Percentiles rank a stretch among this genome's conserved stretches.
phyloP scores from a whole-genome alignment of 2,329 filamentous ascomycete genomes.

The Claviceps digitariae region DNA sequence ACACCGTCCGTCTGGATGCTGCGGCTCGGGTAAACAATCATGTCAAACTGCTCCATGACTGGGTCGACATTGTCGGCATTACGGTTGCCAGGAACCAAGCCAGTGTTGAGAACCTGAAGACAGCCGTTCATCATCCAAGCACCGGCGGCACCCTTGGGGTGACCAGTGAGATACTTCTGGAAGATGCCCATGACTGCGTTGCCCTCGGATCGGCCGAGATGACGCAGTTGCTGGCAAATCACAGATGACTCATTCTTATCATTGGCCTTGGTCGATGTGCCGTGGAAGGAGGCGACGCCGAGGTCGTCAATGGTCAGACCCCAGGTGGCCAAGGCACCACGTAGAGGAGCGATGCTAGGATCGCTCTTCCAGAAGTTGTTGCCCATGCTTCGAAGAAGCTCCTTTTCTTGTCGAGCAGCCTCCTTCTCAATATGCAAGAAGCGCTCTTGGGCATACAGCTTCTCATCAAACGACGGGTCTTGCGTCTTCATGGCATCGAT shows the following conservation, averaged over 20 bases:
- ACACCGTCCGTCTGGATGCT: conserved; percentile 94
- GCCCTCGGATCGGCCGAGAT: conserved; percentile 90
- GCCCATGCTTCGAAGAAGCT: conserved; percentile 80
- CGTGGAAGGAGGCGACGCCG: conserved; percentile 93
- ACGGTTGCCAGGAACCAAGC: conserved; percentile 89
- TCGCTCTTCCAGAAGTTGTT: conserved; percentile 99
- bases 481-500: conserved; percentile 80
- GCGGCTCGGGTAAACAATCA: conserved; percentile 92
- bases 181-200: conserved; percentile 95
- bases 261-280: conserved; percentile 95
- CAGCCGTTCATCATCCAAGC: conserved; percentile 99
- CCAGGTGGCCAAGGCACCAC: conserved; percentile 94
- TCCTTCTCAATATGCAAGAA: conserved; percentile 74
- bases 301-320: conserved; percentile 95
- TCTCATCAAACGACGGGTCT: conserved; percentile 59
- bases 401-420: conserved; percentile 80
- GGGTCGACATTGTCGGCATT: conserved; percentile 97
- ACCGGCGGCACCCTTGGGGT: conserved; percentile 97
- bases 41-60: conserved; percentile 93
- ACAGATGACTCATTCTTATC: conserved; percentile 99
- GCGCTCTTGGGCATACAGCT: conserved; percentile 76
- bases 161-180: conserved; percentile 98
- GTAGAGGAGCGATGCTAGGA: conserved; percentile 81
- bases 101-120: conserved; percentile 86
- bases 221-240: conserved; percentile 88